Base-by-base conservation (phyloP, 169 alveolate genomes). In the Plasmodium berghei region DNA sequence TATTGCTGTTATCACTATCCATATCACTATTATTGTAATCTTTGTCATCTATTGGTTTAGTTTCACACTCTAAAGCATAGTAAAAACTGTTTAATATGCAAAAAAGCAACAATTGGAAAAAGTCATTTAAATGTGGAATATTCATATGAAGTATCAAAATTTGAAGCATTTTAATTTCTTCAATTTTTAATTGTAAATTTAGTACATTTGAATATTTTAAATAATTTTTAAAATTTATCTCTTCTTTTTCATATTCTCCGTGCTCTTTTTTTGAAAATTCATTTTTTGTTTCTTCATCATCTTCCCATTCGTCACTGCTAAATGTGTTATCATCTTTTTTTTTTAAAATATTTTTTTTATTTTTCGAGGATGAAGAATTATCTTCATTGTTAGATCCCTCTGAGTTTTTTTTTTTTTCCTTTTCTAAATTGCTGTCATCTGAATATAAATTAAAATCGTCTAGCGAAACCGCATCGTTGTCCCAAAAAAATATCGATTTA, bases 391-490 rank as follows among this genome's bases (percentile, higher is more conserved):
- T 54, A 10, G 14, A 20, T 6, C 55, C 28, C 14, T 22, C 54
- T 0, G 54, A 20, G 3, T 34, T 52, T 18, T 70, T 56, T 22
- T 71, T 26, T 16, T 16, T 48, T 22, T 62, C 58, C 45, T 83
- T 61, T 28, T 48, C 71, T 20, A 20, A 46, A 14, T 14, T 14
- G 2, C 34, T 72, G 16, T 67, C 83, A 9, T 85, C 91, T 8
- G 91, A 86, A 55, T 86, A 46, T 18, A 86, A 63, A 61, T 86
- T 86, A 70, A 86, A 86, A 59, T 86, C 91, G 42, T 86, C 91
- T 26, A 86, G 20, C 10, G 87, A 70, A 14, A 86, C 69, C 0
- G 71, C 45, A 20, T 71, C 87, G 9, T 59, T 73, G 24, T 86
- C 91, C 14, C 70, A 71, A 10, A 86, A 40, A 54, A 48, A 69